phyloP scores from a whole-genome alignment of 1,284 basidiomycete species.

The Laetiporus sulphureus region DNA sequence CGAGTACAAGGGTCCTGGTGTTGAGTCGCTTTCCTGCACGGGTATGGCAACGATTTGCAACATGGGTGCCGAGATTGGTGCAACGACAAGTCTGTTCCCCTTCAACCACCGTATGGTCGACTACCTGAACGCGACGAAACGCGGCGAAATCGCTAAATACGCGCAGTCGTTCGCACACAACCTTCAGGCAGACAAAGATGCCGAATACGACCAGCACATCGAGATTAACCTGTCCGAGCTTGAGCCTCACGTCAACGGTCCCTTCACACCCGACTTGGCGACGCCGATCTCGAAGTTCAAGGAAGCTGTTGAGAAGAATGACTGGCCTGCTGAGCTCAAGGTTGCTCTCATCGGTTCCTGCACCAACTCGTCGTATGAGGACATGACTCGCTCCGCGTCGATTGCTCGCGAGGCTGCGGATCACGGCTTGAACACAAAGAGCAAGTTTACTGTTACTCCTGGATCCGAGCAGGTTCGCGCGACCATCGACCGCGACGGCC shows the following conservation, averaged over 20 bases:
- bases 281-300: conserved; percentile 97
- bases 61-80: conserved; percentile 99
- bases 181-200: conserved; percentile 82
- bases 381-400: conserved; percentile 96
- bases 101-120: conserved; percentile 93
- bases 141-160: conserved; percentile 83
- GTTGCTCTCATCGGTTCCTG: conserved; percentile 98
- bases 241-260: conserved; percentile 99
- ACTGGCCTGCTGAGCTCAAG: conserved; percentile 96
- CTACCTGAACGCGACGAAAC: conserved; percentile 93
- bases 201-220: conserved; percentile 92
- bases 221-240: conserved; percentile 95
- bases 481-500: conserved; percentile 94
- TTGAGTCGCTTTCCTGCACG: conserved; percentile 94
- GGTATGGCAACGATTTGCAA: conserved; percentile 99
- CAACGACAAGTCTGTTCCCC: conserved; percentile 98
- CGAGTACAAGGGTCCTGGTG: conserved; percentile 91
- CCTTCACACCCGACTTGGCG: conserved; percentile 94
- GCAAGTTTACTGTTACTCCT: conserved; percentile 96
- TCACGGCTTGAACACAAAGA: conserved; percentile 88
- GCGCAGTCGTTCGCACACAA: conserved; percentile 90
- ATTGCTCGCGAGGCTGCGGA: conserved; percentile 86
- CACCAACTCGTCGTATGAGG: conserved; percentile 99
- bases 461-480: conserved; percentile 98
- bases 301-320: conserved; percentile 88